phyloP scores from a whole-genome alignment of 768 basidiomycete genomes.

The Sarcodon aspratus region DNA sequence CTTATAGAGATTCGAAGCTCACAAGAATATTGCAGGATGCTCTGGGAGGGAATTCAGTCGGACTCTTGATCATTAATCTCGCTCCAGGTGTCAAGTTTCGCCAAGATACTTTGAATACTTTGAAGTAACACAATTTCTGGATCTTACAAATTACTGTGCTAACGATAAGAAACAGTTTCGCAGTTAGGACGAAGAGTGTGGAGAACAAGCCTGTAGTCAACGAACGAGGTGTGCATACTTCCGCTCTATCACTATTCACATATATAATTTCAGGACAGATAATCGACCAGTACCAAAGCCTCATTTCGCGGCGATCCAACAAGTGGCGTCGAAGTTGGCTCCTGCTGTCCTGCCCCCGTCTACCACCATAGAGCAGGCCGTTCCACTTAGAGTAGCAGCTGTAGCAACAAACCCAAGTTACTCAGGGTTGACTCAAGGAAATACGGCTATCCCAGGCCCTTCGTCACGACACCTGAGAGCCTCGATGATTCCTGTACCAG shows the following conservation, averaged over 20 bases:
- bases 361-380: background rate
- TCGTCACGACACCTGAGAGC: conserved; percentile 1
- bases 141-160: background rate
- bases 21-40: conserved; percentile 87
- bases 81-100: conserved; percentile 76
- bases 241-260: background rate
- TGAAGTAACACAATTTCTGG: conserved; percentile 47
- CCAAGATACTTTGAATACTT: conserved; percentile 81
- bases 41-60: conserved; percentile 70
- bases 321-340: conserved; percentile 31
- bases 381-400: background rate
- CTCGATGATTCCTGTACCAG: conserved; percentile 1
- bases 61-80: conserved; percentile 77
- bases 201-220: conserved; percentile 77
- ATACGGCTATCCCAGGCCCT: conserved; percentile 13
- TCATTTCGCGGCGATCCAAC: conserved; percentile 54
- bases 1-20: conserved; percentile 83
- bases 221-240: conserved; percentile 44
- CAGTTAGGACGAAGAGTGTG: conserved; percentile 74
- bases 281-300: conserved; percentile 45
- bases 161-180: conserved; percentile 38
- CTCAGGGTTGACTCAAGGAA: conserved; percentile 1
- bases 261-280: conserved; percentile 23
- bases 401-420: background rate
- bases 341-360: conserved; percentile 26